Evolutionary conservation across 768 basidiomycete species (phyloP).

Genomic region (Boletus eberwhitei): DNA sequence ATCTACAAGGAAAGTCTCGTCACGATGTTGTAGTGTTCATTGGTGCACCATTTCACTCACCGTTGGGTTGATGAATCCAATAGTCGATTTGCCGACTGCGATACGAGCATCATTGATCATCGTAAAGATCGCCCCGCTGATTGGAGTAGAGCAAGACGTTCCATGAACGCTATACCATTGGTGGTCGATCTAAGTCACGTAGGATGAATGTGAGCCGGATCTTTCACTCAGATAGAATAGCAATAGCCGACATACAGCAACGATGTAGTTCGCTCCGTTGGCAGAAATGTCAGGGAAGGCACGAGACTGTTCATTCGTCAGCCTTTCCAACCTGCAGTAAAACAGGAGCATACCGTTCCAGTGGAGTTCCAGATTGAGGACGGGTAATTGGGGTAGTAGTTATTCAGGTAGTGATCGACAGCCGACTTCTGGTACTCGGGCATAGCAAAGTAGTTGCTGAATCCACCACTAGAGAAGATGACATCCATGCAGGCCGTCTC

Average conservation of each 20-base stretch:
- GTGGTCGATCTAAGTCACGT: slow-evolving; percentile 31
- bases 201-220: too few species aligned
- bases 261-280: slow-evolving; percentile 34
- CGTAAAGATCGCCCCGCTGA: slow-evolving; percentile 31
- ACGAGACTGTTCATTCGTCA: slow-evolving; percentile 35
- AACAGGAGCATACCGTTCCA: slow-evolving; percentile 10
- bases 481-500: slow-evolving; percentile 31
- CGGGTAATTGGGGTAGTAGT: slow-evolving; percentile 29
- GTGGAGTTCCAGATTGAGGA: slow-evolving; percentile 26
- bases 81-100: slow-evolving; percentile 28
- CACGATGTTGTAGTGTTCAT: neutral
- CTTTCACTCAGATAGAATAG: neutral
- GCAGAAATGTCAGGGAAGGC: slow-evolving; percentile 36
- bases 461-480: slow-evolving; percentile 32
- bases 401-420: slow-evolving; percentile 30
- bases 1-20: slow-evolving; percentile 8
- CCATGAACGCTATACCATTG: slow-evolving; percentile 31
- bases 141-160: slow-evolving; percentile 34
- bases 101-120: slow-evolving; percentile 38
- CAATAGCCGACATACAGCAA: slow-evolving; percentile 11
- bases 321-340: slow-evolving; percentile 26
- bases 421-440: slow-evolving; percentile 38
- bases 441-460: slow-evolving; percentile 41
- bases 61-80: slow-evolving; percentile 45
- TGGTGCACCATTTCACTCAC: slow-evolving; percentile 34